Base-by-base conservation (phyloP, 805 yeast genomes). In the Cyberlindnera sargentensis region DNA sequence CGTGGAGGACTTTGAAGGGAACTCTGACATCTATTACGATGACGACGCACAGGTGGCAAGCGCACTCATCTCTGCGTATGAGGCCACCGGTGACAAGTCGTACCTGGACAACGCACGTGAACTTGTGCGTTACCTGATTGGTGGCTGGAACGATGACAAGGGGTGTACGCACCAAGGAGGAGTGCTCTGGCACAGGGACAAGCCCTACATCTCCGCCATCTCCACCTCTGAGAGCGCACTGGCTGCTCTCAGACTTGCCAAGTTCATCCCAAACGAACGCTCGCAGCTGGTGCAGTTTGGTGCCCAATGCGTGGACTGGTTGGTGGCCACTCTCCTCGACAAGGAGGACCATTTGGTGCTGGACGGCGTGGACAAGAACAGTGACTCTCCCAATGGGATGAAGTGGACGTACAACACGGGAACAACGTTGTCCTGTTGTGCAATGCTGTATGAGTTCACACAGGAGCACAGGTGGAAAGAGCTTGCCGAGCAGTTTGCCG, bases 41-140 rank as follows among this genome's bases (percentile, higher is more conserved):
- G 90, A 82, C 55, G 84, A 82, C 56, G 90, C 89, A 3, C 90
- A 82, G 57, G 77, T 82, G 10, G 82, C 84, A 11, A 68, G 79
- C 52, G 82, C 81, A 3, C 66, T 80, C 51, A 64, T 83, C 45
- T 72, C 79, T 3, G 84, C 85, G 2, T 82, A 77, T 55, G 88
- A 81, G 54, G 85, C 78, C 25, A 80, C 87, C 1, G 75, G 73
- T 2, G 74, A 80, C 48, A 64, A 64, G 50, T 64, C 65, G 37
- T 78, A 68, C 55, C 64, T 82, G 47, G 78, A 73, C 50, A 66
- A 68, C 50, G 84, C 80, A 6, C 66, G 76, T 40, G 83, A 78
- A 49, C 65, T 79, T 51, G 79, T 74, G 44, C 60, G 77, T 35
- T 81, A 81, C 51, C 60, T 82, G 48, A 75, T 80, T 76, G 78